Evolutionary conservation across 768 basidiomycete species (phyloP).

Genomic region (Chiua virens): DNA sequence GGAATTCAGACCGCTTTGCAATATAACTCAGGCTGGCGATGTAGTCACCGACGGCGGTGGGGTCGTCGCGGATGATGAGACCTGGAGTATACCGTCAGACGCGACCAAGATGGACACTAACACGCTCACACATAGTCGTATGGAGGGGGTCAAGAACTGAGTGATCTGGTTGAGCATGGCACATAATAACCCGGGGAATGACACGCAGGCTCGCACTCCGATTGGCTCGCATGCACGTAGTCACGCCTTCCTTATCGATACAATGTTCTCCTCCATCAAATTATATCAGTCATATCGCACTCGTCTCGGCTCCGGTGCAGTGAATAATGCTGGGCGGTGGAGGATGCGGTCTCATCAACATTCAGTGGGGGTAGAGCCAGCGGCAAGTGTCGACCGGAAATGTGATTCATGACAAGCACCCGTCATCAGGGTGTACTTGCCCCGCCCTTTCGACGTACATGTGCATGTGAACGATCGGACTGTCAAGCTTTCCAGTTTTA

Average conservation of each 20-base stretch:
- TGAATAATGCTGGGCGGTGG: too few relatives aligned
- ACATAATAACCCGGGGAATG: conserved; percentile 11
- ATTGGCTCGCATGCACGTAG: conserved; percentile 21
- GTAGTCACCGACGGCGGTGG: conserved; percentile 71
- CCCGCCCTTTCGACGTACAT: too few relatives aligned
- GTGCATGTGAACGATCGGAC: too few relatives aligned
- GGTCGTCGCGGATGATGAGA: conserved; percentile 80
- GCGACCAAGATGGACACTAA: not conserved
- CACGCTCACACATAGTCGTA: conserved; percentile 19
- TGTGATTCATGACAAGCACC: too few relatives aligned
- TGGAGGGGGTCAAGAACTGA: not conserved
- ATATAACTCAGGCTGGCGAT: conserved; percentile 81
- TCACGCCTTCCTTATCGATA: conserved; percentile 1
- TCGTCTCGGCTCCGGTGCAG: not conserved
- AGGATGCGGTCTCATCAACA: too few relatives aligned
- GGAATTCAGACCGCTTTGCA: conserved; percentile 57
- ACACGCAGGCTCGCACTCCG: conserved; percentile 25
- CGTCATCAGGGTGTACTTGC: too few relatives aligned
- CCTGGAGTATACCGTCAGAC: conserved; percentile 43
- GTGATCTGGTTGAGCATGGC: not conserved
- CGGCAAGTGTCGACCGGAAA: too few relatives aligned
- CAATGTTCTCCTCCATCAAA: not conserved
- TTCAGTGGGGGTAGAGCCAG: too few relatives aligned
- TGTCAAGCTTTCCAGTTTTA: too few relatives aligned
- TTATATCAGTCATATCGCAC: not conserved